phyloP scores from a whole-genome alignment of 441 rosid genomes.

The Raphanus hybrid region DNA sequence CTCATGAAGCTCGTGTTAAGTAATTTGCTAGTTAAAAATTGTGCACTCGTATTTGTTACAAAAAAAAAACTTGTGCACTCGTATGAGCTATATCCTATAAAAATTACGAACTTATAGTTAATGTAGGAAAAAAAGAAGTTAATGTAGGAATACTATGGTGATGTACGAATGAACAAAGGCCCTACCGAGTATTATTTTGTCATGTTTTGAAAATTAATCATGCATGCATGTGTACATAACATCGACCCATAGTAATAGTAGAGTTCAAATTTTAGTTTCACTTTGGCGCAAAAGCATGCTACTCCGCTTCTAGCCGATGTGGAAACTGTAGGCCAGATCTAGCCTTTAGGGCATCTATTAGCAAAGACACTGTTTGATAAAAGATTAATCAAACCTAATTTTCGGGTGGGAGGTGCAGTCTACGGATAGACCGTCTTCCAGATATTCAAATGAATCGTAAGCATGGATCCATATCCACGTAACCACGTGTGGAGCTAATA shows the following conservation, averaged over 20 bases:
- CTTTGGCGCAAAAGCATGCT: constrained; percentile 47
- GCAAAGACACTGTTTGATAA: neutral
- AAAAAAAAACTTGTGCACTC: neutral
- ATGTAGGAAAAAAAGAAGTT: constrained; percentile 17
- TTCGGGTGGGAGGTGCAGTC: too few species aligned
- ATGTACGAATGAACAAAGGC: constrained; percentile 42
- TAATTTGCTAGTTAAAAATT: neutral
- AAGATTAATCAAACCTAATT: too few species aligned
- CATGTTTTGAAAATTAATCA: constrained; percentile 13
- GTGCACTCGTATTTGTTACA: neutral
- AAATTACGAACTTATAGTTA: constrained; percentile 30
- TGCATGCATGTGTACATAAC: constrained; percentile 41
- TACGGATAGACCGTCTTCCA: too few species aligned
- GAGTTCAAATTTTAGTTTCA: constrained; percentile 35
- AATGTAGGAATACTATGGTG: constrained; percentile 33
- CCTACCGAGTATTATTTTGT: constrained; percentile 29
- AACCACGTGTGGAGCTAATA: too few species aligned
- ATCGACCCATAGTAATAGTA: constrained; percentile 43
- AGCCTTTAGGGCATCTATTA: constrained; percentile 23
- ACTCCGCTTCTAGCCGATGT: constrained; percentile 29
- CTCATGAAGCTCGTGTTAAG: neutral
- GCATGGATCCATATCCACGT: too few species aligned
- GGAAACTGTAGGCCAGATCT: constrained; percentile 24
- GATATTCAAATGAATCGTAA: too few species aligned
- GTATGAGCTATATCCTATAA: neutral